These are phyloP conservation scores for Lactifluus rugatus DNA, from an alignment of 768 basidiomycete genomes.

Conservation along the genomic window DNA sequence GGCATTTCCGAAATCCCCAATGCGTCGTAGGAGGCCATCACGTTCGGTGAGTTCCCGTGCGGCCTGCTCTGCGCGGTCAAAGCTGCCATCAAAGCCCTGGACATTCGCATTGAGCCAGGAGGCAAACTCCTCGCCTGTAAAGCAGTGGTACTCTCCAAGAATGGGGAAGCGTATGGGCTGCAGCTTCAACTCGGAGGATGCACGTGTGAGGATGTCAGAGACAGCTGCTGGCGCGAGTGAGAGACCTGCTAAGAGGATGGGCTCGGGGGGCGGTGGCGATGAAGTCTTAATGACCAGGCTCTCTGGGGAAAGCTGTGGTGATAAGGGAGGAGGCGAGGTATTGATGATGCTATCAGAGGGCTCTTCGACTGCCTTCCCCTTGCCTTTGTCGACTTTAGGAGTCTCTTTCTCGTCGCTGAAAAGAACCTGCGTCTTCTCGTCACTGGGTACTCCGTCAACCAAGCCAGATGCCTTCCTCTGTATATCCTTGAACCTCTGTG, in stretches of 20 bases:
- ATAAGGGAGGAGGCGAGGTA: constrained; percentile 54
- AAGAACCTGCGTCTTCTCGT: constrained; percentile 24
- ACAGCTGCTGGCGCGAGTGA: constrained; percentile 54
- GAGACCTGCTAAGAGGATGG: constrained; percentile 69
- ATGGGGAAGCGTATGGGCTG: constrained; percentile 67
- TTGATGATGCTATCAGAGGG: constrained; percentile 27
- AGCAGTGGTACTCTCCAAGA: constrained; percentile 76
- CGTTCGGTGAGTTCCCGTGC: constrained; percentile 45
- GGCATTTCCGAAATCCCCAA: constrained; percentile 76
- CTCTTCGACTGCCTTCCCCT: constrained; percentile 51
- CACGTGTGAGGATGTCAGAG: constrained; percentile 60
- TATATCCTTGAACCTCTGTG: constrained; percentile 71
- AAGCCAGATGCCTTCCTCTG: constrained; percentile 40
- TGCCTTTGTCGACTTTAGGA: constrained; percentile 75
- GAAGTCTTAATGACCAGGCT: constrained; percentile 29
- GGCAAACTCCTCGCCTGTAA: constrained; percentile 84
- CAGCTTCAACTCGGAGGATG: constrained; percentile 61
- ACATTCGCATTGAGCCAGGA: constrained; percentile 75
- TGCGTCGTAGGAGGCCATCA: constrained; percentile 50
- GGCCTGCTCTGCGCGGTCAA: constrained; percentile 72
- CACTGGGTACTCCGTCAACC: constrained; percentile 8
- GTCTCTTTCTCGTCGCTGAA: constrained; percentile 26
- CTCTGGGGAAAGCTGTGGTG: constrained; percentile 45
- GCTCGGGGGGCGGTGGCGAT: constrained; percentile 34
- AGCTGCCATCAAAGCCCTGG: constrained; percentile 63